A percentile compares a stretch with the other conserved stretches of the same genome.
phyloP scores from a whole-genome alignment of 1,284 basidiomycete species.

The Kalmanozyma brasiliensis region DNA sequence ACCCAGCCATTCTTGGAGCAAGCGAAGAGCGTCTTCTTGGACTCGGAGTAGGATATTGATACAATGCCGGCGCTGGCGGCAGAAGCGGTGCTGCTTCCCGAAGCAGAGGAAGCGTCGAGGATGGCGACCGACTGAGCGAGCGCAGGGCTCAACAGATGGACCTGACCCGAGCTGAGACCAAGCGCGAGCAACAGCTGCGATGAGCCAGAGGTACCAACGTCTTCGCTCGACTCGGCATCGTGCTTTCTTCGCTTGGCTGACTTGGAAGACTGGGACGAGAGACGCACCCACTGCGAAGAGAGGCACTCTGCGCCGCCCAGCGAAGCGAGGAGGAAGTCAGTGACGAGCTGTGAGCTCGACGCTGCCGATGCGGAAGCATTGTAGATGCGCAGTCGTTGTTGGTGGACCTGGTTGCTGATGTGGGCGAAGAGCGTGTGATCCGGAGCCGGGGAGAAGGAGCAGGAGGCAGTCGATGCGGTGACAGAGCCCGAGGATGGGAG shows the following conservation, averaged over 20 bases:
- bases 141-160: conserved; percentile 57
- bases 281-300: conserved; percentile 42
- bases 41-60: conserved; percentile 39
- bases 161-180: conserved; percentile 53
- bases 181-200: conserved; percentile 57
- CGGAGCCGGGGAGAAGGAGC: conserved; percentile 73
- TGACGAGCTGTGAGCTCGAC: conserved; percentile 74
- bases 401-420: conserved; percentile 77
- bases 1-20: conserved; percentile 57
- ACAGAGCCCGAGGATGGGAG: conserved; percentile 70
- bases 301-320: conserved; percentile 41
- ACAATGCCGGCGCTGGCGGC: conserved; percentile 42
- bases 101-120: conserved; percentile 50
- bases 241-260: conserved; percentile 54
- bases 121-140: conserved; percentile 56
- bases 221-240: conserved; percentile 23
- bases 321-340: conserved; percentile 67
- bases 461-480: conserved; percentile 41
- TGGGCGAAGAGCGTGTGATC: conserved; percentile 75
- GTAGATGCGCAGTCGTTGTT: conserved; percentile 78
- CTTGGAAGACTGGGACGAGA: conserved; percentile 23
- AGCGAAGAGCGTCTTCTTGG: conserved; percentile 36
- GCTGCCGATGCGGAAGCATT: conserved; percentile 73
- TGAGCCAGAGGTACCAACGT: conserved; percentile 12
- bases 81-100: conserved; percentile 46